Evolutionary conservation across 2,329 filamentous ascomycete genomes (phyloP).

Genomic region (Fusarium nelsonii): DNA sequence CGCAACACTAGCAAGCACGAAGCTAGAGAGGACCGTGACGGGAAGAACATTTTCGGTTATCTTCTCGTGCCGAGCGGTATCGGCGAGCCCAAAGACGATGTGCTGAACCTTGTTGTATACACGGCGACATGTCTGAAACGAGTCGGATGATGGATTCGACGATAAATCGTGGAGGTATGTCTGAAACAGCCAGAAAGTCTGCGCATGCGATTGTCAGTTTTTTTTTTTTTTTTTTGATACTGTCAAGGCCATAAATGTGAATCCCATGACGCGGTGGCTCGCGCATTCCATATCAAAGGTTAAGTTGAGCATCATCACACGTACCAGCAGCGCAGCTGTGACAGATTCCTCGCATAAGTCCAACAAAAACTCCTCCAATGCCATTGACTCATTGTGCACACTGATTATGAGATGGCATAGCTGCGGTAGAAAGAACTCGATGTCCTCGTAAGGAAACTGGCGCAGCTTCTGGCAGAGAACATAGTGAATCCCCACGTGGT

Average conservation of each 20-base stretch:
- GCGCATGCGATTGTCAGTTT: conserved; percentile 36
- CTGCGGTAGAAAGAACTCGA: conserved; percentile 91
- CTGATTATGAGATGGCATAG: conserved; percentile 90
- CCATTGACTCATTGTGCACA: conserved; percentile 92
- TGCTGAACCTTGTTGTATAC: conserved; percentile 91
- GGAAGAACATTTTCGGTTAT: conserved; percentile 86
- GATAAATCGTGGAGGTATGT: conserved; percentile 87
- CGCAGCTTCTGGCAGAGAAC: conserved; percentile 89
- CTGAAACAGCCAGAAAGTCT: conserved; percentile 94
- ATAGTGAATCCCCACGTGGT: conserved; percentile 91
- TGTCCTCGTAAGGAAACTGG: conserved; percentile 90
- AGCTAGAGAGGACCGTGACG: conserved; percentile 83
- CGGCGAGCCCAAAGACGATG: conserved; percentile 84
- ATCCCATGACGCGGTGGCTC: conserved; percentile 19
- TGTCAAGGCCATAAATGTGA: conserved; percentile 1
- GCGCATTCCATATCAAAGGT: conserved; percentile 20
- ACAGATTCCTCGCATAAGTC: conserved; percentile 90
- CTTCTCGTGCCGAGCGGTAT: conserved; percentile 76
- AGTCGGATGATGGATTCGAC: conserved; percentile 77
- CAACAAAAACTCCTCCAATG: conserved; percentile 86
- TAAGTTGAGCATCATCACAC: conserved; percentile 49
- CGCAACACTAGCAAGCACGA: conserved; percentile 81
- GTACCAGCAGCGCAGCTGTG: conserved; percentile 83
- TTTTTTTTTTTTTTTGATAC: conserved; percentile 18
- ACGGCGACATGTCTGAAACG: conserved; percentile 84